These are phyloP conservation scores for Aeschynomene evenia DNA, from an alignment of 306 rosid species.

Conservation along the genomic window DNA sequence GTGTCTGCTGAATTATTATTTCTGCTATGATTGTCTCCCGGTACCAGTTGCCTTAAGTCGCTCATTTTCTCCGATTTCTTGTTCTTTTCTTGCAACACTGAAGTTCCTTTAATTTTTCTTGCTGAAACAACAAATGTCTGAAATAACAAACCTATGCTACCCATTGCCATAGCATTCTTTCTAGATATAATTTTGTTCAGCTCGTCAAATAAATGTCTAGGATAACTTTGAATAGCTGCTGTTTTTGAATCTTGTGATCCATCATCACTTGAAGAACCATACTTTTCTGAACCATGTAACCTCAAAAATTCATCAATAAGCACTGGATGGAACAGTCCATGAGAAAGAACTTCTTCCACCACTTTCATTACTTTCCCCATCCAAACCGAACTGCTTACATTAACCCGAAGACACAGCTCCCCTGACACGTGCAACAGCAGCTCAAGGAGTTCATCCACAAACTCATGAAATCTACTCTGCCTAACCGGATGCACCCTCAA, in stretches of 20 bases:
- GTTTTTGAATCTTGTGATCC: slow-evolving; percentile 45
- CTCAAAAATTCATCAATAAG: slow-evolving; percentile 76
- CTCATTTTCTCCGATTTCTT: slow-evolving; percentile 37
- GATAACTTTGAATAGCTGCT: slow-evolving; percentile 63
- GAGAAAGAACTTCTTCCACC: slow-evolving; percentile 71
- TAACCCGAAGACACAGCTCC: slow-evolving; percentile 49
- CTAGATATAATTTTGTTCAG: slow-evolving; percentile 49
- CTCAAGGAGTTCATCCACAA: slow-evolving; percentile 78
- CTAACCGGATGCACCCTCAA: slow-evolving; percentile 59
- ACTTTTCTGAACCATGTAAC: slow-evolving; percentile 56
- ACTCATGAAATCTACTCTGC: slow-evolving; percentile 68
- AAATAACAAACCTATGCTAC: slow-evolving; percentile 66
- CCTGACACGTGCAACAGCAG: slow-evolving; percentile 63
- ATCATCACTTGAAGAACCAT: slow-evolving; percentile 45
- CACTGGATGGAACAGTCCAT: slow-evolving; percentile 71
- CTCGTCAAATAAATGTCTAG: slow-evolving; percentile 74
- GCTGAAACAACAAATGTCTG: slow-evolving; percentile 54
- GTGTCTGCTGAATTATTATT: slow-evolving; percentile 47
- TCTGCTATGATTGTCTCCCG: slow-evolving; percentile 35
- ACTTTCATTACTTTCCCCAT: slow-evolving; percentile 45
- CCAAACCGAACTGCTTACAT: slow-evolving; percentile 44
- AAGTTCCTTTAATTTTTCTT: slow-evolving; percentile 51
- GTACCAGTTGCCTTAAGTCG: slow-evolving; percentile 35
- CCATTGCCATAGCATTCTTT: slow-evolving; percentile 58
- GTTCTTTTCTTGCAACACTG: slow-evolving; percentile 36